phyloP scores from a whole-genome alignment of 768 basidiomycete species.

The Tulasnella sp. region DNA sequence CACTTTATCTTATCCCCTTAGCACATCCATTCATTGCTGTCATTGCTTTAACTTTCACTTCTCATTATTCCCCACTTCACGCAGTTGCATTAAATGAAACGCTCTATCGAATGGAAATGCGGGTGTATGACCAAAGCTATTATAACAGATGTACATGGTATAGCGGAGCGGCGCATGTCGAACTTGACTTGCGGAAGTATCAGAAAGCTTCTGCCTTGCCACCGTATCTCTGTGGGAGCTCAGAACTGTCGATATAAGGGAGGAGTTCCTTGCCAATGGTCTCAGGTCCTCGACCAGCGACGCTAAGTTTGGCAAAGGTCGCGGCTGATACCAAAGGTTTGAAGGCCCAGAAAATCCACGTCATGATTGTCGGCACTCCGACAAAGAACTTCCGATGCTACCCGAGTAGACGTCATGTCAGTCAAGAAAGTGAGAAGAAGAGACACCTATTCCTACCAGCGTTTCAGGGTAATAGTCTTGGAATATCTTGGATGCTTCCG shows the following conservation, averaged over 20 bases:
- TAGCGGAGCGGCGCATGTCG: not conserved
- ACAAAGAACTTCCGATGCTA: constrained; percentile 76
- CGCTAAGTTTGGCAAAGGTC: constrained; percentile 76
- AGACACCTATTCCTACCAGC: not conserved
- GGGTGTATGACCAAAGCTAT: not conserved
- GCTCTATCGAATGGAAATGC: not conserved
- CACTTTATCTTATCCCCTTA: not conserved
- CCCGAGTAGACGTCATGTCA: not conserved
- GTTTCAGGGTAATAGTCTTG: not conserved
- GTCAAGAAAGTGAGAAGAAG: constrained; percentile 30
- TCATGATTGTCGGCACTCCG: constrained; percentile 69
- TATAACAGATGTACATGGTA: not conserved
- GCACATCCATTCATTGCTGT: not conserved
- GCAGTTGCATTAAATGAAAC: not conserved
- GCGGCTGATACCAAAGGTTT: constrained; percentile 65
- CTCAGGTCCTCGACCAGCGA: constrained; percentile 62
- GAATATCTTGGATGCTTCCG: constrained; percentile 69
- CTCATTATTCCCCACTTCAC: not conserved
- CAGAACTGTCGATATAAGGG: constrained; percentile 50
- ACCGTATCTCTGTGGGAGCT: constrained; percentile 69
- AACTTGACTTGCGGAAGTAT: not conserved
- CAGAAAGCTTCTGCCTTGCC: constrained; percentile 57
- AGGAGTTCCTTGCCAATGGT: constrained; percentile 57
- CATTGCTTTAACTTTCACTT: not conserved
- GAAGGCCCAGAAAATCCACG: constrained; percentile 83